Conservation (phyloP, 1,284 basidiomycete genomes). For the Stygiomarasmius scandens region DNA sequence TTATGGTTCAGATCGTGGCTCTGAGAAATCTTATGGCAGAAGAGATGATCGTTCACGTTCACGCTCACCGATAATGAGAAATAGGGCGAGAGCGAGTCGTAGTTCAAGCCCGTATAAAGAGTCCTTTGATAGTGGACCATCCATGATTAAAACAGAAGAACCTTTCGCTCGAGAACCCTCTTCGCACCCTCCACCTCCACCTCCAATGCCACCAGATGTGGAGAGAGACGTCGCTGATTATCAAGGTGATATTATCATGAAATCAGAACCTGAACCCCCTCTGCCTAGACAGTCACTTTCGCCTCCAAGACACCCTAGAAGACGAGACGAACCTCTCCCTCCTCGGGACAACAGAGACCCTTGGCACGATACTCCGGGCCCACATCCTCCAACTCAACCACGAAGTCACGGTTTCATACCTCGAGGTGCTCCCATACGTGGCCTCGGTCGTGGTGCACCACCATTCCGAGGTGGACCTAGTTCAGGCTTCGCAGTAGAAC, state of each 20-base stretch:
- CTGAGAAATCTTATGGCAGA: not conserved
- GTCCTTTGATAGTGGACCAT: too few species aligned
- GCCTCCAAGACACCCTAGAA: conserved; percentile 11
- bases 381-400: not conserved
- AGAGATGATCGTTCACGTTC: not conserved
- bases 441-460: not conserved
- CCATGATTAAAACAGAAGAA: not conserved
- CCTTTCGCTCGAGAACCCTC: not conserved
- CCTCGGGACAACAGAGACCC: not conserved
- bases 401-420: not conserved
- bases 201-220: not conserved
- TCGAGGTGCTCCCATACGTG: too few species aligned
- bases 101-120: too few species aligned
- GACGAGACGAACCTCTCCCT: conserved; percentile 1
- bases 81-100: not conserved
- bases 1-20: not conserved
- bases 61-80: not conserved
- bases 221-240: not conserved
- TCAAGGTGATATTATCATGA: not conserved
- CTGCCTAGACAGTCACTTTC: not conserved
- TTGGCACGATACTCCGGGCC: not conserved
- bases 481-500: not conserved
- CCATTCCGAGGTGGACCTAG: conserved; percentile 4
- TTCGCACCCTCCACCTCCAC: not conserved
- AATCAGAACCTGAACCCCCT: not conserved